These are phyloP conservation scores for Mallotus japonicus DNA, from an alignment of 441 rosid genomes.

Conservation along the genomic window DNA sequence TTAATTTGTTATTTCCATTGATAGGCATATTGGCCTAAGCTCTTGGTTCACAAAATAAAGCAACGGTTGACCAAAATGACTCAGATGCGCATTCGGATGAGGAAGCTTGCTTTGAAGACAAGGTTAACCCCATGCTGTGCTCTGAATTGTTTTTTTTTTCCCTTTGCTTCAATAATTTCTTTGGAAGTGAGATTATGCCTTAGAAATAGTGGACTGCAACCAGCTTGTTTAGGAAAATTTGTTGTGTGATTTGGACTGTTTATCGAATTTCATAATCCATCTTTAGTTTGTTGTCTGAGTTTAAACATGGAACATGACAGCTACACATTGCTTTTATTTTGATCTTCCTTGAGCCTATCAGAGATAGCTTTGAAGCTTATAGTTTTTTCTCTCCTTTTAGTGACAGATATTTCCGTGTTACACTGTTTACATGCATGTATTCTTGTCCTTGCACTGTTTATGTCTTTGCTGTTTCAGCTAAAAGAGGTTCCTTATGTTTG, in stretches of 20 bases:
- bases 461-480: not conserved
- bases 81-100: constrained; percentile 88
- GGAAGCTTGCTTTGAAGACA: constrained; percentile 81
- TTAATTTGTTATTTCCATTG: not conserved
- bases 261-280: no score
- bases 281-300: not conserved
- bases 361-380: no score
- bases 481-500: no score
- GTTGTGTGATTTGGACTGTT: not conserved
- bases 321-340: not conserved
- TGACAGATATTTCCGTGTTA: not conserved
- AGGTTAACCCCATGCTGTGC: constrained; percentile 37
- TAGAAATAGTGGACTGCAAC: not conserved
- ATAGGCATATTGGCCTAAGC: constrained; percentile 84
- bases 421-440: not conserved
- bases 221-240: not conserved
- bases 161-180: not conserved
- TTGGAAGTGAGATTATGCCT: not conserved
- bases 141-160: constrained; percentile 6
- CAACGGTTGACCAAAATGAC: constrained; percentile 90
- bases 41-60: constrained; percentile 76
- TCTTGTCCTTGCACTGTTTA: no score
- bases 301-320: not conserved
- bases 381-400: not conserved
- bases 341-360: not conserved